phyloP scores from a whole-genome alignment of 2,329 filamentous ascomycete species.

The Cryphonectria japonica region DNA sequence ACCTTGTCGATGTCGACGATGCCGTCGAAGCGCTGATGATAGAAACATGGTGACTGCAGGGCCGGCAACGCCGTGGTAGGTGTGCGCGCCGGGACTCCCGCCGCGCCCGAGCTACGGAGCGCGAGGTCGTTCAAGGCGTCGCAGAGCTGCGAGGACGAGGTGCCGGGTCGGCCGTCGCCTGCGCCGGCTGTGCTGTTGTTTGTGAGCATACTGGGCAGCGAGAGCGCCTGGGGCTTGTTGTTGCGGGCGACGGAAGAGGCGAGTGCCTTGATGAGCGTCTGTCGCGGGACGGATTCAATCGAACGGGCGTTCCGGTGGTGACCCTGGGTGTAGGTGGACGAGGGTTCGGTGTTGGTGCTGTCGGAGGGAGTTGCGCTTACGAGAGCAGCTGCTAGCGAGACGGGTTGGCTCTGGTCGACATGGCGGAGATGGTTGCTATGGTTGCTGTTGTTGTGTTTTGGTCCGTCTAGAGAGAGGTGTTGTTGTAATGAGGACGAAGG shows the following conservation, averaged over 20 bases:
- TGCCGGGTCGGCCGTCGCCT: conserved; percentile 44
- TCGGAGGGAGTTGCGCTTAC: conserved; percentile 35
- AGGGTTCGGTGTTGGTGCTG: conserved; percentile 33
- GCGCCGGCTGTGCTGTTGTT: conserved; percentile 45
- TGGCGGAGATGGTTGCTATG: conserved; percentile 21
- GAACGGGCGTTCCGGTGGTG: conserved; percentile 59
- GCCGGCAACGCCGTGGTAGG: conserved; percentile 62
- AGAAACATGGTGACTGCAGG: conserved; percentile 93
- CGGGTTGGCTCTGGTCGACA: conserved; percentile 27
- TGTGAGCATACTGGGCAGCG: conserved; percentile 63
- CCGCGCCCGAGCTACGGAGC: conserved; percentile 35
- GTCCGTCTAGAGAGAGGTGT: conserved; percentile 23
- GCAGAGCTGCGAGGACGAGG: conserved; percentile 65
- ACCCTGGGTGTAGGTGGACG: conserved; percentile 33
- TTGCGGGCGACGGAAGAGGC: conserved; percentile 62
- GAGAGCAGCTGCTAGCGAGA: conserved; percentile 28
- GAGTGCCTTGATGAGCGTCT: conserved; percentile 82
- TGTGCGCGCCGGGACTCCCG: conserved; percentile 25
- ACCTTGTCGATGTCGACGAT: conserved; percentile 94
- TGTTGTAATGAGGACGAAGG: background rate
- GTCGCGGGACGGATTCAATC: conserved; percentile 71
- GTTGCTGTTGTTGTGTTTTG: conserved; percentile 14
- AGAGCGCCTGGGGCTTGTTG: conserved; percentile 65
- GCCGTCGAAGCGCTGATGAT: conserved; percentile 95
- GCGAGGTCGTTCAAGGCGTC: conserved; percentile 61